Percentiles rank a stretch among this genome's conserved stretches.
These are phyloP conservation scores for Penicillium sp. DNA, from an alignment of 2,329 filamentous ascomycete species.

Conservation along the genomic window DNA sequence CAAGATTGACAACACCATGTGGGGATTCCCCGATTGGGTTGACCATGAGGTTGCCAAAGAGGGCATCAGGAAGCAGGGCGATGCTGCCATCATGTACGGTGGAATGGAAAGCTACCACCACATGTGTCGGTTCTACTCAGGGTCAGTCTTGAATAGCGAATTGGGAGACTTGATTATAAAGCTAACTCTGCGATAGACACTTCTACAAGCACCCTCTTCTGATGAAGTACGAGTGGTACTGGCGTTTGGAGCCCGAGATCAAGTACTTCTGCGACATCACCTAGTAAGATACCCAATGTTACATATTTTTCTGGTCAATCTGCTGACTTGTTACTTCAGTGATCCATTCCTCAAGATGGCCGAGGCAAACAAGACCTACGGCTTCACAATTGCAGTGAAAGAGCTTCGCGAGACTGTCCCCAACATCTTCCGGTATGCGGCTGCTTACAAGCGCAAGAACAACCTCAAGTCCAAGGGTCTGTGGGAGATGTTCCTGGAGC, in stretches of 20 bases:
- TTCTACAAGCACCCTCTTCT: constrained; percentile 97
- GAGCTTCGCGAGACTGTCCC: constrained; percentile 96
- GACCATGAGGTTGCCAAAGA: constrained; percentile 92
- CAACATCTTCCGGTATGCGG: constrained; percentile 98
- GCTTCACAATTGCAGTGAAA: constrained; percentile 98
- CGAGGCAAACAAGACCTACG: constrained; percentile 92
- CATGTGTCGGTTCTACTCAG: constrained; percentile 99
- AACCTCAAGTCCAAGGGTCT: constrained; percentile 87
- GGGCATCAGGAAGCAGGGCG: constrained; percentile 93
- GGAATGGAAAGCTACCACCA: constrained; percentile 98
- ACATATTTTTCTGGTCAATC: background rate
- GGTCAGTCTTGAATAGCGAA: constrained; percentile 54
- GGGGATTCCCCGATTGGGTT: constrained; percentile 96
- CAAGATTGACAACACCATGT: constrained; percentile 84
- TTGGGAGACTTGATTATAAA: background rate
- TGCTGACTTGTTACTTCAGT: constrained; percentile 43
- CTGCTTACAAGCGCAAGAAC: constrained; percentile 90
- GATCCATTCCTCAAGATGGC: constrained; percentile 97
- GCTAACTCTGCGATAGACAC: constrained; percentile 55
- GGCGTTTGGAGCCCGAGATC: constrained; percentile 98
- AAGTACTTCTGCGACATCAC: constrained; percentile 99
- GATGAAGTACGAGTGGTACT: constrained; percentile 99
- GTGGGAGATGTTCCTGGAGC: constrained; percentile 97
- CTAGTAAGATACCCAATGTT: constrained; percentile 61
- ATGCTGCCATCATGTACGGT: constrained; percentile 98